A percentile compares a stretch with the other conserved stretches of the same genome.
Evolutionary conservation across 331 rosid genomes (phyloP).

Genomic region (Malus hybrid): DNA sequence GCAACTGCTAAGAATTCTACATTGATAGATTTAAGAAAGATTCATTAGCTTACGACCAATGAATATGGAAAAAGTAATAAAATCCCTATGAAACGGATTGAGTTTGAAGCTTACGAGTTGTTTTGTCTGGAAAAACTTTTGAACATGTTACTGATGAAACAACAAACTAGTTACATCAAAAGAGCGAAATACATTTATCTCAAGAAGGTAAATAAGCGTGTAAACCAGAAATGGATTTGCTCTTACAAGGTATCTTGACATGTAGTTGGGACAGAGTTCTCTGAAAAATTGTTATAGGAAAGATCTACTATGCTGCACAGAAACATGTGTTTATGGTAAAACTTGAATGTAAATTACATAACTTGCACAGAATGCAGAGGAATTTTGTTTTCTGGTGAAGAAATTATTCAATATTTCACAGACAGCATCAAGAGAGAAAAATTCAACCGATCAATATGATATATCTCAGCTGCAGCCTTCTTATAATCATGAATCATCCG

Average conservation of each 20-base stretch:
- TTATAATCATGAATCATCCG: no score
- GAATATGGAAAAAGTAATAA: not conserved
- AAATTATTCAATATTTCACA: not conserved
- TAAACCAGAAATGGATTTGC: not conserved
- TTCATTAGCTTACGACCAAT: not conserved
- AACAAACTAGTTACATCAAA: not conserved
- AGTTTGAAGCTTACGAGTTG: not conserved
- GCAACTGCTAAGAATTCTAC: not conserved
- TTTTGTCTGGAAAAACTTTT: not conserved
- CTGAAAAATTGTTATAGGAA: not conserved
- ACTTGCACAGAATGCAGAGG: not conserved
- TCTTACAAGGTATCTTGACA: not conserved
- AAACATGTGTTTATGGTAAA: not conserved
- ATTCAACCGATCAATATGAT: no score
- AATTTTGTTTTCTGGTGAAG: no score
- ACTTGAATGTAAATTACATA: no score
- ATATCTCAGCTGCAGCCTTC: no score
- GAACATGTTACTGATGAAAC: not conserved
- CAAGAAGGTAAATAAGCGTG: not conserved
- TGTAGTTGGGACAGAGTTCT: not conserved
- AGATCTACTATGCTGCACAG: not conserved
- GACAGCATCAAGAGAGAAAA: no score
- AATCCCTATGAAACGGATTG: not conserved
- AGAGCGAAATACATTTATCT: not conserved
- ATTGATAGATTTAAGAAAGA: no score